phyloP scores from a whole-genome alignment of 805 yeast species.

The Myxozyma monticola region DNA sequence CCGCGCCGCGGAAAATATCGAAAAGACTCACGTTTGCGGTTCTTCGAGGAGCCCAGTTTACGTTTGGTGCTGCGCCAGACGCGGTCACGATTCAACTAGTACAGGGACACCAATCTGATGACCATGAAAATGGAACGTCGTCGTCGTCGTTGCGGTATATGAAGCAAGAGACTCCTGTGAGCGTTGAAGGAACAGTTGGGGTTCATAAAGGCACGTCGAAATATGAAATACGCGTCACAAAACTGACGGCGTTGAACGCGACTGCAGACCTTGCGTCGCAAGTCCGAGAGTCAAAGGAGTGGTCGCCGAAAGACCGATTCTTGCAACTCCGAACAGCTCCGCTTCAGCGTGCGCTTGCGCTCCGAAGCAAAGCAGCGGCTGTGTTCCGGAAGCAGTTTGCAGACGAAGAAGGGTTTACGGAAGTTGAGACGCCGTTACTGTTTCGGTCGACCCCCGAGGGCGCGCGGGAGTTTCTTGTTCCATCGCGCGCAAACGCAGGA shows the following conservation, averaged over 20 bases:
- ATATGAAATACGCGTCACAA: constrained; percentile 12
- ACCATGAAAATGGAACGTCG: not conserved
- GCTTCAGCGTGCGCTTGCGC: constrained; percentile 56
- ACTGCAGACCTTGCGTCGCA: constrained; percentile 23
- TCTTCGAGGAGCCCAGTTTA: constrained; percentile 60
- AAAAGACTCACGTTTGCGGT: constrained; percentile 67
- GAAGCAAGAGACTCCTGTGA: constrained; percentile 26
- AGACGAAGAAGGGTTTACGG: constrained; percentile 56
- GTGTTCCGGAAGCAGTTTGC: constrained; percentile 46
- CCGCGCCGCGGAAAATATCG: constrained; percentile 69
- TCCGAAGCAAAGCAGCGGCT: constrained; percentile 57
- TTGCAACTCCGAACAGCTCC: constrained; percentile 63
- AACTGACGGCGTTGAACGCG: constrained; percentile 11
- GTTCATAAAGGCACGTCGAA: constrained; percentile 8
- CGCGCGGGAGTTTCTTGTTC: constrained; percentile 92
- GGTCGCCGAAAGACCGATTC: constrained; percentile 80
- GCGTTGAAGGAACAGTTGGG: constrained; percentile 20
- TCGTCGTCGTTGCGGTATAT: constrained; percentile 6
- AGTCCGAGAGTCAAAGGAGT: constrained; percentile 43
- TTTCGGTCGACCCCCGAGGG: constrained; percentile 98
- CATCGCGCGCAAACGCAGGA: constrained; percentile 62
- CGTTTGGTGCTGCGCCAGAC: not conserved
- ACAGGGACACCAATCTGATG: constrained; percentile 2
- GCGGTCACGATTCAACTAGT: constrained; percentile 18
- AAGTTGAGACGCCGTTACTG: constrained; percentile 87